These are phyloP conservation scores for Drechslerella stenobrocha DNA, from an alignment of 2,329 filamentous ascomycete species.

Conservation along the genomic window DNA sequence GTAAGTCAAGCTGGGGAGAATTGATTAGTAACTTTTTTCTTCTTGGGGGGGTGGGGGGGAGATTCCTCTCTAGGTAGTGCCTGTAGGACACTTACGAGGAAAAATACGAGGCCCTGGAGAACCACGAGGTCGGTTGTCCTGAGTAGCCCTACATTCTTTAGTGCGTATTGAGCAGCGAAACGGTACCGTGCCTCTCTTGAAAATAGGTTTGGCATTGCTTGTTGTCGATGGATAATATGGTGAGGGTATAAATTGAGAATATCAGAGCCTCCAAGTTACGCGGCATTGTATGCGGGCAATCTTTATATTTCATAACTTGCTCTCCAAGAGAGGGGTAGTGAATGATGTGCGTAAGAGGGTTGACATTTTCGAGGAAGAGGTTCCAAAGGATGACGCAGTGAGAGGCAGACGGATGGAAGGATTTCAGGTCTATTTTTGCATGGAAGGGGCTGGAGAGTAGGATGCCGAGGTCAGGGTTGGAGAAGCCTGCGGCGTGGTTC, in stretches of 20 bases:
- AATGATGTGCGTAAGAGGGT: conserved; percentile 72
- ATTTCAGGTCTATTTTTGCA: conserved; percentile 57
- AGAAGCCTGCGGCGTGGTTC: background rate
- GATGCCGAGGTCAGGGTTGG: conserved; percentile 16
- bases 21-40: conserved; percentile 5
- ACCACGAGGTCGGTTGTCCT: conserved; percentile 67
- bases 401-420: conserved; percentile 65
- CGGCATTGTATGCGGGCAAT: conserved; percentile 61
- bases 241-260: conserved; percentile 68
- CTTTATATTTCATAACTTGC: conserved; percentile 26
- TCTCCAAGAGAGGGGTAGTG: conserved; percentile 67
- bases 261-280: conserved; percentile 68
- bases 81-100: conserved; percentile 63
- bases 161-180: conserved; percentile 65
- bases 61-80: too few species aligned
- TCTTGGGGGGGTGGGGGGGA: too few species aligned
- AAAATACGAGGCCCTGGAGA: conserved; percentile 70
- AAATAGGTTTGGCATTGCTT: conserved; percentile 62
- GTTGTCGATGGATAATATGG: conserved; percentile 64
- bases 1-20: conserved; percentile 52
- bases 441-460: conserved; percentile 28
- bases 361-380: conserved; percentile 72
- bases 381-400: conserved; percentile 75
- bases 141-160: conserved; percentile 70
- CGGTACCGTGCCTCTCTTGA: conserved; percentile 62